Percentiles rank a stretch among this genome's conserved stretches.
Evolutionary conservation across 768 basidiomycete genomes (phyloP).

Genomic region (Trametopsis cervina): DNA sequence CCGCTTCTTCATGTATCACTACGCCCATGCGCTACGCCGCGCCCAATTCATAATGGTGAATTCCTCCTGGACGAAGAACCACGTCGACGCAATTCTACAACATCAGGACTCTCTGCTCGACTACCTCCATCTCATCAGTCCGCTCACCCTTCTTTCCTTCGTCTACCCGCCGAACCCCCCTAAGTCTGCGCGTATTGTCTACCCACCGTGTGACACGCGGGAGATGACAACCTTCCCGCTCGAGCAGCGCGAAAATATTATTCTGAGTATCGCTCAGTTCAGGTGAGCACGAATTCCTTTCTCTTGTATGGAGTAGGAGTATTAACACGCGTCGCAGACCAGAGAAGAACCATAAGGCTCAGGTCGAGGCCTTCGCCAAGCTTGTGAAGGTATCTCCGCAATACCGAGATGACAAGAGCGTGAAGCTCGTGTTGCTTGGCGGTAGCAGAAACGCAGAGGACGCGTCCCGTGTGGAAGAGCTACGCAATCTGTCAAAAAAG

Average conservation of each 20-base stretch:
- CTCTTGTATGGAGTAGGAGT: background rate
- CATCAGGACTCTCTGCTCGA: constrained; percentile 46
- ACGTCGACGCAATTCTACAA: constrained; percentile 68
- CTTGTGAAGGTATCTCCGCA: constrained; percentile 57
- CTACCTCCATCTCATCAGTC: constrained; percentile 34
- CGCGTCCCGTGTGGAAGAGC: constrained; percentile 52
- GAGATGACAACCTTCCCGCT: constrained; percentile 56
- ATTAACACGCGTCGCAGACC: constrained; percentile 42
- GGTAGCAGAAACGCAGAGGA: constrained; percentile 80
- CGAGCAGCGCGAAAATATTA: constrained; percentile 47
- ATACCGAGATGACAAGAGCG: constrained; percentile 29
- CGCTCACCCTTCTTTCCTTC: constrained; percentile 29
- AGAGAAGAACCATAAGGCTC: constrained; percentile 88
- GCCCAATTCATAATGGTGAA: constrained; percentile 88
- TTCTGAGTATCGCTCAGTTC: constrained; percentile 92
- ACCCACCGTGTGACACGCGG: constrained; percentile 87
- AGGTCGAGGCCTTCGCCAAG: constrained; percentile 61
- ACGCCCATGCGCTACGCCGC: constrained; percentile 64
- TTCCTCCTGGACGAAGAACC: constrained; percentile 89
- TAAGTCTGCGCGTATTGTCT: constrained; percentile 49
- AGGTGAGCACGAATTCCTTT: constrained; percentile 42
- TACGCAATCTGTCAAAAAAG: constrained; percentile 52
- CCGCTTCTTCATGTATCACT: constrained; percentile 77
- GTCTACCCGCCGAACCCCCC: constrained; percentile 9
- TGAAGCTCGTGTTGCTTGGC: constrained; percentile 74